These are phyloP conservation scores for Candida krabiensis DNA, from an alignment of 805 yeast species.

Conservation along the genomic window DNA sequence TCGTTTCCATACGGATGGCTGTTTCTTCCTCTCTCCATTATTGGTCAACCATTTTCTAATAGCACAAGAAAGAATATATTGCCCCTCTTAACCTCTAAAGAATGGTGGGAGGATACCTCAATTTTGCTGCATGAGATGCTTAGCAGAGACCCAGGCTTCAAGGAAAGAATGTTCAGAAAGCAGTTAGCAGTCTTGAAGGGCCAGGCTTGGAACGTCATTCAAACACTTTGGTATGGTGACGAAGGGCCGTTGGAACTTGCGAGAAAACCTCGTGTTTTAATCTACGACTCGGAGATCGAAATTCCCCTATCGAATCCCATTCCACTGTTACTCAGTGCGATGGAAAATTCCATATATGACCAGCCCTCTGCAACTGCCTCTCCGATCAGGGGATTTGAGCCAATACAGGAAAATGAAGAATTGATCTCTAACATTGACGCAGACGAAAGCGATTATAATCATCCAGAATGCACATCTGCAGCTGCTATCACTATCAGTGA, in stretches of 20 bases:
- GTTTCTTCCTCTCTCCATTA: conserved; percentile 58
- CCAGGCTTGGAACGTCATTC: conserved; percentile 75
- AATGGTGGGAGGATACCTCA: conserved; percentile 71
- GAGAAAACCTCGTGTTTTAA: conserved; percentile 53
- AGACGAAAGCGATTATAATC: conserved; percentile 3
- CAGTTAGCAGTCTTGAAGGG: conserved; percentile 75
- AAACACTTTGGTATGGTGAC: conserved; percentile 52
- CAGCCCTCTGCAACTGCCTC: conserved; percentile 1
- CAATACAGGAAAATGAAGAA: conserved; percentile 5
- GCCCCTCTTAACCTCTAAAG: conserved; percentile 55
- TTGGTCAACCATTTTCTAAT: conserved; percentile 66
- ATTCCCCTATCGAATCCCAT: conserved; percentile 48
- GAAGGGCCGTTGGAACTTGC: conserved; percentile 72
- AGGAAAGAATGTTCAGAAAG: conserved; percentile 62
- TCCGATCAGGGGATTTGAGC: background rate
- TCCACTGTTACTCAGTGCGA: conserved; percentile 41
- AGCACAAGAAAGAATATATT: conserved; percentile 56
- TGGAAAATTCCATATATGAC: conserved; percentile 38
- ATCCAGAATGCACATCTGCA: background rate
- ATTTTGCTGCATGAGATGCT: conserved; percentile 47
- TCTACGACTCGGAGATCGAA: conserved; percentile 62
- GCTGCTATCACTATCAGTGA: background rate
- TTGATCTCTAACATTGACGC: background rate
- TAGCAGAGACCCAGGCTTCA: conserved; percentile 59
- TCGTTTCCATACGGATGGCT: conserved; percentile 81